These are phyloP conservation scores for Fraxinus americana DNA, from an alignment of 257 asterid species.

Conservation along the genomic window DNA sequence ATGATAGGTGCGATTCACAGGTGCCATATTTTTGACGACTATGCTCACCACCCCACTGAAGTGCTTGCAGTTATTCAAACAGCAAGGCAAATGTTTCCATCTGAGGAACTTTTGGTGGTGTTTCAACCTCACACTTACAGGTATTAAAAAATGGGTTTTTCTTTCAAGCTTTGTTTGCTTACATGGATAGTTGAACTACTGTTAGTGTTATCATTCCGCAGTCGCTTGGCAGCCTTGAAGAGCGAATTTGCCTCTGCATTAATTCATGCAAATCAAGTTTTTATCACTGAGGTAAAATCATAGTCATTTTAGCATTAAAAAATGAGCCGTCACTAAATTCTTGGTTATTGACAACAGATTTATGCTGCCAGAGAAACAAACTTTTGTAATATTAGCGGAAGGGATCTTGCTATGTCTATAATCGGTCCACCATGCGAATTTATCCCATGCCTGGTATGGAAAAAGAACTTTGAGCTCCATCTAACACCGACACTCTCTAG, in stretches of 20 bases:
- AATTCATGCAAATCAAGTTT: constrained; percentile 35
- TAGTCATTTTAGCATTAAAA: not conserved
- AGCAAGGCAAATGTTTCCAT: constrained; percentile 39
- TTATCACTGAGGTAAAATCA: constrained; percentile 40
- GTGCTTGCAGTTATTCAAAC: constrained; percentile 41
- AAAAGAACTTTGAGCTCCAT: not conserved
- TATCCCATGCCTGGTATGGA: constrained; percentile 39
- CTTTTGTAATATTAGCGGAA: constrained; percentile 27
- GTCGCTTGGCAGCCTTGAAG: constrained; percentile 44
- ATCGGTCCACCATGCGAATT: constrained; percentile 32
- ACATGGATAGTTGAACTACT: not conserved
- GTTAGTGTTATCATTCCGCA: constrained; percentile 9
- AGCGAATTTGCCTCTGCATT: constrained; percentile 39
- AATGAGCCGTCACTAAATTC: not conserved
- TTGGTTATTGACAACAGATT: constrained; percentile 27
- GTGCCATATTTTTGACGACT: constrained; percentile 42
- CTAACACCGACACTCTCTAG: too few relatives aligned
- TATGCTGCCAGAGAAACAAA: constrained; percentile 43
- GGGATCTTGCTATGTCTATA: constrained; percentile 38
- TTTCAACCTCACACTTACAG: constrained; percentile 52
- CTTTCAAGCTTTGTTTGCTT: not conserved
- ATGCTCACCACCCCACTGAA: constrained; percentile 48
- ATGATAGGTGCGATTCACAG: constrained; percentile 31
- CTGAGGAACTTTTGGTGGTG: constrained; percentile 36
- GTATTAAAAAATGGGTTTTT: constrained; percentile 8